Conservation (phyloP, 495 filamentous ascomycete genomes). For the Extremus antarcticus region DNA sequence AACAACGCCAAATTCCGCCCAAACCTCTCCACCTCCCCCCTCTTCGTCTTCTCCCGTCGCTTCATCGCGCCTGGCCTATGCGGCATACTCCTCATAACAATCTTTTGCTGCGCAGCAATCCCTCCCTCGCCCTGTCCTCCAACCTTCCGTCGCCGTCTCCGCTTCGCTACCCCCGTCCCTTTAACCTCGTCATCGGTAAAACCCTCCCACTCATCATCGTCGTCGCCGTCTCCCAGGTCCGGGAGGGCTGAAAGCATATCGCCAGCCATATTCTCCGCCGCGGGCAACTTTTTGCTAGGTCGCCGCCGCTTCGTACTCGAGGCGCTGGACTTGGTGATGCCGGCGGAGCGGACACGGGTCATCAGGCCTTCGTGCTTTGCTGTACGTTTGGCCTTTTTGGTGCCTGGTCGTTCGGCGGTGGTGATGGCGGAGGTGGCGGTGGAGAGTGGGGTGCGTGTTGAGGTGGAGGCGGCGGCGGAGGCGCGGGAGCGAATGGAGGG, state of each 20-base stretch:
- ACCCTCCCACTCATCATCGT: slow-evolving; percentile 5
- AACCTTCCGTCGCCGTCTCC: neutral
- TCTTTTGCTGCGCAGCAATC: too few species aligned
- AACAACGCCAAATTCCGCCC: slow-evolving; percentile 62
- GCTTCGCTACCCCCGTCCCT: neutral
- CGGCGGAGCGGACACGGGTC: neutral
- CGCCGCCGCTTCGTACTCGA: neutral
- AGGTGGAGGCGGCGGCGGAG: neutral
- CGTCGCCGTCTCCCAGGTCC: neutral
- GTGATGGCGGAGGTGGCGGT: neutral
- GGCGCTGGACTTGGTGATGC: neutral
- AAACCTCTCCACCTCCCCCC: slow-evolving; percentile 70
- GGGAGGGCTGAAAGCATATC: neutral
- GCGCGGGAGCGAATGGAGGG: neutral
- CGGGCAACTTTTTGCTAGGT: neutral
- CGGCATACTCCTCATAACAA: slow-evolving; percentile 48
- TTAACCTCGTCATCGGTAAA: neutral
- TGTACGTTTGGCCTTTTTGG: neutral
- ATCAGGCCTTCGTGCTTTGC: neutral
- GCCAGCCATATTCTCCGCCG: neutral
- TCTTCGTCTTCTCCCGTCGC: slow-evolving; percentile 67
- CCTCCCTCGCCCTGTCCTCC: neutral
- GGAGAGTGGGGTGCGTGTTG: too few species aligned
- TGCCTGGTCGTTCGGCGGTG: neutral
- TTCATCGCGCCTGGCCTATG: slow-evolving; percentile 70